A percentile compares a stretch with the other conserved stretches of the same genome.
Evolutionary conservation across 805 yeast genomes (phyloP).

Genomic region (Candida xiaguanensis): DNA sequence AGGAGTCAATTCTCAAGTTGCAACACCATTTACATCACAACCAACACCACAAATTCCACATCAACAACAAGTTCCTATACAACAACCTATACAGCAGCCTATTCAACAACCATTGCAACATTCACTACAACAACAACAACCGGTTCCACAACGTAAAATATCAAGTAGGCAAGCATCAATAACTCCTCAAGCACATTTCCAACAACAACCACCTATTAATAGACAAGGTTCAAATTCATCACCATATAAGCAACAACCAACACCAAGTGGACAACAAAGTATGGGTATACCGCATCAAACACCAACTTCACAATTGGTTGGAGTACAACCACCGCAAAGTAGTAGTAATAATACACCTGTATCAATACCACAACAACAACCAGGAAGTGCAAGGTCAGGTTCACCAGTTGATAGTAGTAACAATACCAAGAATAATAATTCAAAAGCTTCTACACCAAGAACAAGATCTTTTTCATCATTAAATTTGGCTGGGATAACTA

Average conservation of each 20-base stretch:
- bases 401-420: slow-evolving; percentile 2
- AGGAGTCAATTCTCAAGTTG: slow-evolving; percentile 4
- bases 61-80: slow-evolving; percentile 4
- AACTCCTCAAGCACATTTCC: slow-evolving; percentile 9
- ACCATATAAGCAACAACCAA: slow-evolving; percentile 1
- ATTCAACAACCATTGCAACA: background rate
- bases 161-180: slow-evolving; percentile 9
- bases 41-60: slow-evolving; percentile 7
- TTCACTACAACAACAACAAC: slow-evolving; percentile 1
- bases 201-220: slow-evolving; percentile 5
- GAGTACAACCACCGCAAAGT: background rate
- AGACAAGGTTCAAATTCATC: slow-evolving; percentile 6
- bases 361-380: slow-evolving; percentile 4
- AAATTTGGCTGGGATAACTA: slow-evolving; percentile 39
- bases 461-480: slow-evolving; percentile 15
- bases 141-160: background rate
- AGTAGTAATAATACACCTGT: background rate
- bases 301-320: background rate
- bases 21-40: slow-evolving; percentile 7
- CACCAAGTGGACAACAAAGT: background rate
- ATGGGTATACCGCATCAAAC: slow-evolving; percentile 1
- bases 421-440: slow-evolving; percentile 1
- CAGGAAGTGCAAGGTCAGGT: slow-evolving; percentile 6
- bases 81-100: slow-evolving; percentile 2
- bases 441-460: slow-evolving; percentile 10